Percentiles rank a stretch among this genome's conserved stretches.
These are phyloP conservation scores for Eucalyptus tenuipes DNA, from an alignment of 345 rosid genomes.

Conservation along the genomic window DNA sequence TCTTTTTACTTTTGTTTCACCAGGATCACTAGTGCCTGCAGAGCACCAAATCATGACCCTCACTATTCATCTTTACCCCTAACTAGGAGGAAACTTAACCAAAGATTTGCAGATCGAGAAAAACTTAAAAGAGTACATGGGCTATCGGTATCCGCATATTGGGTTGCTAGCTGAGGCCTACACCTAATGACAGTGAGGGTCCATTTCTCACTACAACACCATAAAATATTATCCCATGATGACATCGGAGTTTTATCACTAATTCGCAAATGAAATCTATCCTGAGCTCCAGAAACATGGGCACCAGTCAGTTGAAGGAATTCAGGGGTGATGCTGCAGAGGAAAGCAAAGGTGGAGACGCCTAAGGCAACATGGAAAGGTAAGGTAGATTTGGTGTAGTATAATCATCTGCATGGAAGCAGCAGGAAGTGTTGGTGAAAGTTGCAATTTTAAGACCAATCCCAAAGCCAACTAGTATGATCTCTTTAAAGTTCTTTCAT, in stretches of 20 bases:
- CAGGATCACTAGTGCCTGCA: background rate
- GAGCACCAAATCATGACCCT: background rate
- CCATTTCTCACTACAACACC: background rate
- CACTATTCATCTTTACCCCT: background rate
- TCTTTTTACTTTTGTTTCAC: background rate
- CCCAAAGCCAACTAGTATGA: background rate
- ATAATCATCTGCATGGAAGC: background rate
- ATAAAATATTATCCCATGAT: background rate
- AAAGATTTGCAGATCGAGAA: background rate
- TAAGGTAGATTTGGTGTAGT: background rate
- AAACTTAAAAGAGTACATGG: background rate
- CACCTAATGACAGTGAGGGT: background rate
- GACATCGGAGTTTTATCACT: background rate
- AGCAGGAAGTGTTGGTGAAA: background rate
- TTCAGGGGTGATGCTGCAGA: background rate
- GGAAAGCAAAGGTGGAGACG: background rate
- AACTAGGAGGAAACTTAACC: background rate
- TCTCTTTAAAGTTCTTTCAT: background rate
- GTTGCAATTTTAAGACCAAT: background rate
- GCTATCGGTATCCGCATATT: background rate
- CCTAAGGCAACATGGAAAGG: background rate
- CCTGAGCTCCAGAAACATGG: background rate
- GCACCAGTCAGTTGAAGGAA: background rate
- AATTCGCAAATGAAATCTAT: background rate
- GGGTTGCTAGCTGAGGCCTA: background rate